Evolutionary conservation across 75 land plant genomes (phyloP).

Genomic region (Selaginella moellendorffii): DNA sequence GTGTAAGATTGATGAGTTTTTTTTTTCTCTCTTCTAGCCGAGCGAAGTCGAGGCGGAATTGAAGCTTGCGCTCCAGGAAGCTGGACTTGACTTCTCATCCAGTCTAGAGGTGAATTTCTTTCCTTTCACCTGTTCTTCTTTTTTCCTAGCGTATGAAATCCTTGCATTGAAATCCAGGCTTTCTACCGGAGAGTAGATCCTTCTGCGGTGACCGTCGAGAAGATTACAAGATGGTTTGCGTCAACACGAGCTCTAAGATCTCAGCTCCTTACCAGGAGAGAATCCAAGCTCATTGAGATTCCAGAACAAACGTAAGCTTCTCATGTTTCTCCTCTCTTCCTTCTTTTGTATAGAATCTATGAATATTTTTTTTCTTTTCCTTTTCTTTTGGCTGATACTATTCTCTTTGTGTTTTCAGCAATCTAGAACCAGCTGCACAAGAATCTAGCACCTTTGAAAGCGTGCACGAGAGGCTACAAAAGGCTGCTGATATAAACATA

Average conservation of each 20-base stretch:
- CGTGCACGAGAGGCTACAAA: not conserved
- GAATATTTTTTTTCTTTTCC: too few species aligned
- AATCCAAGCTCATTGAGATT: not conserved
- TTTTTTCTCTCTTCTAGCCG: conserved; percentile 20
- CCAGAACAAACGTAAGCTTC: not conserved
- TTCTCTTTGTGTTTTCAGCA: too few species aligned
- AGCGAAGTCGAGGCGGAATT: conserved; percentile 27
- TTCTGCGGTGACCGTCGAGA: not conserved
- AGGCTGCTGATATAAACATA: not conserved
- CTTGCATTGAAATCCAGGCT: too few species aligned
- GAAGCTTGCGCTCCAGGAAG: conserved; percentile 26
- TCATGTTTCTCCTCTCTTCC: not conserved
- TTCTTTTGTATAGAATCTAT: not conserved
- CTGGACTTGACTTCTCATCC: conserved; percentile 15
- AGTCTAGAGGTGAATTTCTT: conserved; percentile 2
- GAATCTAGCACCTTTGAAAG: not conserved
- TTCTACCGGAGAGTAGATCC: not conserved
- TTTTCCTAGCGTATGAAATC: too few species aligned
- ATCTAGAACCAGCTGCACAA: not conserved
- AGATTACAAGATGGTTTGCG: not conserved
- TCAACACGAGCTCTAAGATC: not conserved
- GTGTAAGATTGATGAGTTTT: too few species aligned
- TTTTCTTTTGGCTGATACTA: too few species aligned
- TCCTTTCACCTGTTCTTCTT: too few species aligned
- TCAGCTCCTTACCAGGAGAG: not conserved